These are phyloP conservation scores for Quercus mongolica DNA, from an alignment of 306 rosid species.

Conservation along the genomic window DNA sequence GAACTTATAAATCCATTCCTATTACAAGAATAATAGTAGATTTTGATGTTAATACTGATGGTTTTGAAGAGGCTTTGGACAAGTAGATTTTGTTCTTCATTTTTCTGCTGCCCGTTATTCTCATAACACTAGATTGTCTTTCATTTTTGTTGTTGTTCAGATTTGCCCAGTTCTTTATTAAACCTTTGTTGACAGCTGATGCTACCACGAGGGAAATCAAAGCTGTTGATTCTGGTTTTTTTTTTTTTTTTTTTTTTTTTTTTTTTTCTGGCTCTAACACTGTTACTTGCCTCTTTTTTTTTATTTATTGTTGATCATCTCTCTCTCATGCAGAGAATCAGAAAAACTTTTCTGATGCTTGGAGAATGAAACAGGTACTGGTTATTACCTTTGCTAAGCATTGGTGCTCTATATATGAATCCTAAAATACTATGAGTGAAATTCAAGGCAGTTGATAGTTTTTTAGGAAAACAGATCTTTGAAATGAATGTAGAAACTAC, in stretches of 20 bases:
- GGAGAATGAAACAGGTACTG: constrained; percentile 89
- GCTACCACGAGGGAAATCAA: constrained; percentile 95
- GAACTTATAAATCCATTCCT: too few species aligned
- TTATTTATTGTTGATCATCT: neutral
- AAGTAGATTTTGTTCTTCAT: constrained; percentile 42
- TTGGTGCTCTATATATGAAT: neutral
- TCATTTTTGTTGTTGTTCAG: constrained; percentile 36
- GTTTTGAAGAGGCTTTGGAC: constrained; percentile 93
- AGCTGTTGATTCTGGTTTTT: constrained; percentile 94
- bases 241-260: neutral
- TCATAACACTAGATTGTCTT: constrained; percentile 3
- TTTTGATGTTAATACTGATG: constrained; percentile 77
- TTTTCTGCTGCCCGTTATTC: constrained; percentile 1
- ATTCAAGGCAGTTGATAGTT: too few species aligned
- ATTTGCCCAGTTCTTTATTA: constrained; percentile 89
- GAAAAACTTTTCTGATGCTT: constrained; percentile 78
- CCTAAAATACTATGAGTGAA: neutral
- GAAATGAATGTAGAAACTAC: too few species aligned
- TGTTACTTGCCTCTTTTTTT: constrained; percentile 3
- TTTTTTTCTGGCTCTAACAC: neutral
- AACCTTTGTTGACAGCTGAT: constrained; percentile 89
- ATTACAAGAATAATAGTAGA: too few species aligned
- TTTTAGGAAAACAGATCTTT: too few species aligned
- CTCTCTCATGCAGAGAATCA: constrained; percentile 63
- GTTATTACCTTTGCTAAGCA: constrained; percentile 17